Conservation (phyloP, 805 yeast genomes). For the Scheffersomyces amazonensis region DNA sequence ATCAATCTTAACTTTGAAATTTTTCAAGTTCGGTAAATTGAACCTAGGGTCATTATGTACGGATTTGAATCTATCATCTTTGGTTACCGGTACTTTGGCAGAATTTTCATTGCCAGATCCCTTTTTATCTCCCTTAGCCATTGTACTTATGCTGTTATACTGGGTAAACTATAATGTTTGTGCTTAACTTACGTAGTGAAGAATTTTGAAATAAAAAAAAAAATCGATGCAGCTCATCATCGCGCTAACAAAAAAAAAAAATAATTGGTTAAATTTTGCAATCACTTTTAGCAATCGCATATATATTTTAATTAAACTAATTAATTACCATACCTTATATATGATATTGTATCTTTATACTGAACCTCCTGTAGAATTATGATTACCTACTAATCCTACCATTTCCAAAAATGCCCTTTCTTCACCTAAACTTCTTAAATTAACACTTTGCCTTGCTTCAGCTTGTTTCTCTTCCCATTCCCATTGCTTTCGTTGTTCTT, state of each 20-base stretch:
- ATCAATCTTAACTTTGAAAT: constrained; percentile 76
- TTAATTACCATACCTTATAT: too few species aligned
- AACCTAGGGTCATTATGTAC: constrained; percentile 89
- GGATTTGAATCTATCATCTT: constrained; percentile 74
- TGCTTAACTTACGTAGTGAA: neutral
- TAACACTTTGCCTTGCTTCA: constrained; percentile 68
- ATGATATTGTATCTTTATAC: constrained; percentile 19
- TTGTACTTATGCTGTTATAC: too few species aligned
- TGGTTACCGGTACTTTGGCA: constrained; percentile 33
- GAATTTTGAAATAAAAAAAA: neutral
- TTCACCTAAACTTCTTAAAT: constrained; percentile 65
- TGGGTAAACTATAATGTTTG: too few species aligned
- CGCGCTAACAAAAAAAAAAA: neutral
- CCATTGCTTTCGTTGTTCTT: constrained; percentile 75
- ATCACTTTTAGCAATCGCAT: too few species aligned
- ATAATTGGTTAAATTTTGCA: too few species aligned
- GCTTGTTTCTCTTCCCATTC: constrained; percentile 93
- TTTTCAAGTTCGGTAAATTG: constrained; percentile 65
- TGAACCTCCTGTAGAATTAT: constrained; percentile 46
- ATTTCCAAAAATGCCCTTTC: constrained; percentile 83
- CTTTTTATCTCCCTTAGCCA: constrained; percentile 6
- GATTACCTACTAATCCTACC: constrained; percentile 60
- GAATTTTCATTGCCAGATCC: constrained; percentile 4
- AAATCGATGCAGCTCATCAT: constrained; percentile 1
- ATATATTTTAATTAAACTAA: too few species aligned